Evolutionary conservation across 2,329 filamentous ascomycete genomes (phyloP), one percentile per base, ranked within the genome.

Genomic region (Thielaviopsis populi): DNA sequence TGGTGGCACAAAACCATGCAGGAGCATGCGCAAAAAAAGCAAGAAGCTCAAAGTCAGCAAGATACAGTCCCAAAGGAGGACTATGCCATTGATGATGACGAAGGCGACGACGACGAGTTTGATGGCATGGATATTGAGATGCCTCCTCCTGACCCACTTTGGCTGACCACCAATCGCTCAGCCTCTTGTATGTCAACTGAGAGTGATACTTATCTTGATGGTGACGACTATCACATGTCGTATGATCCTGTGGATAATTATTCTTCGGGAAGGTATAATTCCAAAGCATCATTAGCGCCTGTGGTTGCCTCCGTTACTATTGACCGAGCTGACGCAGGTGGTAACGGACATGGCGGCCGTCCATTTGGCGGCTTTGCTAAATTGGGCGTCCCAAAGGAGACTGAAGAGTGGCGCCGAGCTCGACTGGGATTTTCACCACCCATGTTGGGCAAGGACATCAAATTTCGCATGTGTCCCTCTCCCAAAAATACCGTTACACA

Each of bases 1-100:
- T 92, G 88, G 85, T 89, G 90, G 71, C 79, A 94, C 70, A 82
- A 85, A 69, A 86, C 90, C 69, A 88, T 94, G 87, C 87, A 89
- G 69, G 81, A 85, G 69, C 87, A 92, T 73, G 87, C 85, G 61
- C 83, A 89, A 68, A 78, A 85, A 69, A 73, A 85, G 59, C 79
- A 84, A 79, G 68, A 78, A 78, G 50, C 74, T 75, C 54, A 59
- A 56, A 15, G 56, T 30, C 41, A 61, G 7, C n/a, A 53, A 8
- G 54, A 61, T 11, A 48, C 19, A 10, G 41, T 19, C 2, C 65
- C 73, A 75, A 69, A 72, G 75, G 65, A 65, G 75, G 65, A 65
- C 41, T 63, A 48, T 41, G 64, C 64, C 3, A 46, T 65, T 24
- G 61, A 63, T 24, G 61, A 63, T 5, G 61, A 61, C 19, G 54